These are phyloP conservation scores for Eimeria praecox DNA, from an alignment of 169 alveolate genomes.

Conservation along the genomic window DNA sequence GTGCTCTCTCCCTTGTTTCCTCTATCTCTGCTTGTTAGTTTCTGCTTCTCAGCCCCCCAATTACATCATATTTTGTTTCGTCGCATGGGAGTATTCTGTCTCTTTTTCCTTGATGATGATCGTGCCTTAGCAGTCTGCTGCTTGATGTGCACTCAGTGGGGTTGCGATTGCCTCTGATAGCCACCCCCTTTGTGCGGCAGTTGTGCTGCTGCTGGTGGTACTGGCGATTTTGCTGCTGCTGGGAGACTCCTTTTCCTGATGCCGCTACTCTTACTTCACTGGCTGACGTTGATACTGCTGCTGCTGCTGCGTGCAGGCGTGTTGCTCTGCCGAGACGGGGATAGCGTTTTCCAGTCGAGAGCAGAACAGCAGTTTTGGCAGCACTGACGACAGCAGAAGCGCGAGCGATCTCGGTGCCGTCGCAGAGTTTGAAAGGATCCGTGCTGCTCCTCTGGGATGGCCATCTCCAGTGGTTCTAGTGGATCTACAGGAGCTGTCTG, in stretches of 20 bases:
- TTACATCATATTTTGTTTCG: background rate
- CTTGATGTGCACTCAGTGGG: background rate
- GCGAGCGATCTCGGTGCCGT: background rate
- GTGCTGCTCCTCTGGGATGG: constrained; percentile 71
- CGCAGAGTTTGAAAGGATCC: constrained; percentile 1
- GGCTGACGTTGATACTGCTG: background rate
- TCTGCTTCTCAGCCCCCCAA: background rate
- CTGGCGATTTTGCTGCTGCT: background rate
- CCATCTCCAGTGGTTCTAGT: constrained; percentile 55
- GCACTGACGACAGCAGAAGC: background rate
- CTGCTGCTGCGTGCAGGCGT: constrained; percentile 30
- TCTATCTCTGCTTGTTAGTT: background rate
- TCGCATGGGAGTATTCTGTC: background rate
- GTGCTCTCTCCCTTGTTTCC: background rate
- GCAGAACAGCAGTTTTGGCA: background rate
- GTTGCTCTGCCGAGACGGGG: constrained; percentile 61
- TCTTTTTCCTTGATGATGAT: background rate
- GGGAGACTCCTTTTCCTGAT: background rate
- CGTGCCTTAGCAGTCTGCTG: background rate
- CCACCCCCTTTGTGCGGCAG: background rate
- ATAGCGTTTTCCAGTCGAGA: constrained; percentile 59
- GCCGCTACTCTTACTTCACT: background rate
- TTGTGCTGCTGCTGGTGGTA: background rate
- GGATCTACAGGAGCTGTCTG: constrained; percentile 25
- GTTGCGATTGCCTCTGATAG: background rate